Conservation (phyloP, 1,139 yeast genomes). For the Martiniozyma asiatica region DNA sequence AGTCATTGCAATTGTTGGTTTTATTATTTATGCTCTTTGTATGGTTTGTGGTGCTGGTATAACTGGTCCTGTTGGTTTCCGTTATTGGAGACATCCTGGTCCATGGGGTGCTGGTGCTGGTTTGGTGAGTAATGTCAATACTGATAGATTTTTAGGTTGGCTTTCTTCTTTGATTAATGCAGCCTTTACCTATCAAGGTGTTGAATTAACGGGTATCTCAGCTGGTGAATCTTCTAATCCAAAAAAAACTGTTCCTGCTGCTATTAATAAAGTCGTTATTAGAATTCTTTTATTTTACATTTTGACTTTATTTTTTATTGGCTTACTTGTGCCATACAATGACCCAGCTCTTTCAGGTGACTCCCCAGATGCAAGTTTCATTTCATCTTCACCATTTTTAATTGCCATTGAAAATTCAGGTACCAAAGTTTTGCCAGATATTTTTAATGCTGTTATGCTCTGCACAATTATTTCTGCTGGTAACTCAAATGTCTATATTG, state of each 20-base stretch:
- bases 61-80: slow-evolving; percentile 55
- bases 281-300: slow-evolving; percentile 76
- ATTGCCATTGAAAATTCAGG: slow-evolving; percentile 58
- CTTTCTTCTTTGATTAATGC: slow-evolving; percentile 43
- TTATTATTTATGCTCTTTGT: slow-evolving; percentile 34
- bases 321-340: slow-evolving; percentile 69
- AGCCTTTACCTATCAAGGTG: slow-evolving; percentile 71
- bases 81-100: slow-evolving; percentile 92
- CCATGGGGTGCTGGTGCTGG: slow-evolving; percentile 56
- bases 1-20: slow-evolving; percentile 41
- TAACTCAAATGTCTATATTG: slow-evolving; percentile 70
- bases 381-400: slow-evolving; percentile 39
- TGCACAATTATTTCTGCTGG: slow-evolving; percentile 67
- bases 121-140: slow-evolving; percentile 31
- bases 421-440: slow-evolving; percentile 54
- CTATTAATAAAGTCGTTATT: slow-evolving; percentile 70
- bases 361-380: slow-evolving; percentile 20
- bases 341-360: slow-evolving; percentile 34
- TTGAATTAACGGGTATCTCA: slow-evolving; percentile 75
- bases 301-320: slow-evolving; percentile 68
- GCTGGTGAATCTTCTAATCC: slow-evolving; percentile 87
- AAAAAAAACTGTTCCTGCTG: slow-evolving; percentile 68
- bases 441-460: slow-evolving; percentile 65
- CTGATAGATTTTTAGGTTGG: slow-evolving; percentile 55
- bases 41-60: slow-evolving; percentile 35